phyloP scores from a whole-genome alignment of 169 alveolate genomes.

The Eimeria sp. region DNA sequence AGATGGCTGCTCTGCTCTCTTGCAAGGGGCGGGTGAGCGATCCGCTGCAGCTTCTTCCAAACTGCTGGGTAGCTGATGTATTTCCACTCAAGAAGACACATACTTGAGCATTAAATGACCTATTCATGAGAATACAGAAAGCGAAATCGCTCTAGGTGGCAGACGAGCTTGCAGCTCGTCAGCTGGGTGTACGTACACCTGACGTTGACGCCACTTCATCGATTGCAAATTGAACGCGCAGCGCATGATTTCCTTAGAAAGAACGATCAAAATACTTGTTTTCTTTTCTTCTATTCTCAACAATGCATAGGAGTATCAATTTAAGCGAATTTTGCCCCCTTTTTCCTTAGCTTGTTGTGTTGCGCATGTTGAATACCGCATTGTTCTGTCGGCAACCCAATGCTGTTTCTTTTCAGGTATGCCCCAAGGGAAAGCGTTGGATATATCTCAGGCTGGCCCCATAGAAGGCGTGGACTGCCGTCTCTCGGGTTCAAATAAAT shows the following conservation, averaged over 20 bases:
- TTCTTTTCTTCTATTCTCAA: neutral
- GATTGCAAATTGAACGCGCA: neutral
- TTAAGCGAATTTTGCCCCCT: neutral
- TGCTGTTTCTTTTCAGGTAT: constrained; percentile 68
- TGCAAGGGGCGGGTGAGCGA: neutral
- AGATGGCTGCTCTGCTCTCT: neutral
- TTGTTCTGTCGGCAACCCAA: neutral
- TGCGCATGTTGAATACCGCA: neutral
- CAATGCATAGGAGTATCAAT: neutral
- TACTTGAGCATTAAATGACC: neutral
- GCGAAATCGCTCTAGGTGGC: neutral
- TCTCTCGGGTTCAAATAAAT: constrained; percentile 88
- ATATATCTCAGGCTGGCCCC: constrained; percentile 88
- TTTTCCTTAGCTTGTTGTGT: neutral
- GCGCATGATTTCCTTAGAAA: neutral
- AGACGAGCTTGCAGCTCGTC: neutral
- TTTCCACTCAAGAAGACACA: neutral
- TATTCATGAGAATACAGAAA: neutral
- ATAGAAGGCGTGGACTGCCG: constrained; percentile 86
- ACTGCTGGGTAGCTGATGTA: neutral
- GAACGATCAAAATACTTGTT: neutral
- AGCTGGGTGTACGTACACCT: neutral
- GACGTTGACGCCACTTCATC: neutral
- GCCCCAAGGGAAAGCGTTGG: constrained; percentile 92
- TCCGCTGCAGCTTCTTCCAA: neutral